phyloP scores from a whole-genome alignment of 1,139 yeast genomes.

The Lodderomyces jiufengensis region DNA sequence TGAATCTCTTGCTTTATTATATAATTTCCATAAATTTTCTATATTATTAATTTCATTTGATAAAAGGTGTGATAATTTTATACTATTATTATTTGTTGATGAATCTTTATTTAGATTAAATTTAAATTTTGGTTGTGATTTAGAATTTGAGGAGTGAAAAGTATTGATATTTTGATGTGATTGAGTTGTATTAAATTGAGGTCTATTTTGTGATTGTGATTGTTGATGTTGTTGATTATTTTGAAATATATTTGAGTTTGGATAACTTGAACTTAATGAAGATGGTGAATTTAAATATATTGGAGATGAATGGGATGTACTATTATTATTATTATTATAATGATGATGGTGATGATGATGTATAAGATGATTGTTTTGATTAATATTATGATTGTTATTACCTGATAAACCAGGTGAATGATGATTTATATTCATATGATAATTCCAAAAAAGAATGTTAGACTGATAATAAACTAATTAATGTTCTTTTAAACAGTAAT shows the following conservation, averaged over 20 bases:
- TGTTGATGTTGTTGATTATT: constrained; percentile 1
- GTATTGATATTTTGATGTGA: neutral
- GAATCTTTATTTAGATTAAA: constrained; percentile 3
- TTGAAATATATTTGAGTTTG: too few relatives aligned
- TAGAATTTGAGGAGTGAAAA: constrained; percentile 1
- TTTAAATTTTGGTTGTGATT: constrained; percentile 7
- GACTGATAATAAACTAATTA: too few relatives aligned
- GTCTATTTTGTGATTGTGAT: neutral
- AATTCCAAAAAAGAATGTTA: neutral
- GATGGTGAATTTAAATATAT: constrained; percentile 10
- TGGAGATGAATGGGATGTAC: neutral
- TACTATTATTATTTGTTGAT: constrained; percentile 2
- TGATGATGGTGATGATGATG: neutral
- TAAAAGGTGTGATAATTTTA: constrained; percentile 11
- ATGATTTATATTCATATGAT: constrained; percentile 5
- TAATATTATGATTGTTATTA: too few relatives aligned
- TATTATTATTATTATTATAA: neutral
- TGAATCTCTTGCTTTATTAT: constrained; percentile 71
- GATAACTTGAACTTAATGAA: constrained; percentile 3
- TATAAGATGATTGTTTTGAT: too few relatives aligned
- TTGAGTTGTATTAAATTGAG: neutral
- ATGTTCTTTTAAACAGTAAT: too few relatives aligned
- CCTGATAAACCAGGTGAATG: constrained; percentile 2
- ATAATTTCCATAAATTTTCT: constrained; percentile 77
- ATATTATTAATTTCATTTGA: constrained; percentile 23